Conservation (phyloP, 352 stramenopile species). For the Thraustochytrium striatum region DNA sequence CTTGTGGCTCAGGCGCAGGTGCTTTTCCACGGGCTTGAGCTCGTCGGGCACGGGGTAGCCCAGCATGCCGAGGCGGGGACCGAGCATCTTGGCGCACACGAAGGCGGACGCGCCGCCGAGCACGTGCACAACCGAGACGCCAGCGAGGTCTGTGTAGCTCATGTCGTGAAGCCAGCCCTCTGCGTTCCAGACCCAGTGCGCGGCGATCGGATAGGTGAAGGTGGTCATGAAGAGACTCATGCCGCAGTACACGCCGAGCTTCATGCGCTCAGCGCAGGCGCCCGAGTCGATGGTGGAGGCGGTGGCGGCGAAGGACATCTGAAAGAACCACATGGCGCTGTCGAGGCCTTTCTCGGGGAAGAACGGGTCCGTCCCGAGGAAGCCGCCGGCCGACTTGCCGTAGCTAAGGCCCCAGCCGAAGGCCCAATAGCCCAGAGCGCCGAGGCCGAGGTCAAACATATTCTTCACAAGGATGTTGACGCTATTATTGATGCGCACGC, state of each 20-base stretch:
- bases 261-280: conserved; percentile 59
- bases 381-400: conserved; percentile 53
- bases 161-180: conserved; percentile 42
- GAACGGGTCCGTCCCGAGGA: conserved; percentile 55
- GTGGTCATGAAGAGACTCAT: conserved; percentile 59
- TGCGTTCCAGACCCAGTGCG: conserved; percentile 44
- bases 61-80: conserved; percentile 42
- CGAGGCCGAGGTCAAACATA: conserved; percentile 61
- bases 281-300: conserved; percentile 60
- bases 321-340: conserved; percentile 57
- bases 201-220: conserved; percentile 64
- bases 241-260: conserved; percentile 58
- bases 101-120: conserved; percentile 32
- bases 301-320: conserved; percentile 61
- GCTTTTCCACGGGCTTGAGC: conserved; percentile 18
- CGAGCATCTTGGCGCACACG: conserved; percentile 39
- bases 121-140: conserved; percentile 36
- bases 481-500: conserved; percentile 65
- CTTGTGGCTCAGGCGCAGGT: conserved; percentile 42
- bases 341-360: conserved; percentile 53
- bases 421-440: conserved; percentile 57
- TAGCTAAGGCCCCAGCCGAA: conserved; percentile 63
- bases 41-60: not conserved
- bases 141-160: conserved; percentile 37
- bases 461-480: conserved; percentile 68